Evolutionary conservation across 495 filamentous ascomycete species (phyloP).

Genomic region (Pseudoneurospora amorphoporcata): DNA sequence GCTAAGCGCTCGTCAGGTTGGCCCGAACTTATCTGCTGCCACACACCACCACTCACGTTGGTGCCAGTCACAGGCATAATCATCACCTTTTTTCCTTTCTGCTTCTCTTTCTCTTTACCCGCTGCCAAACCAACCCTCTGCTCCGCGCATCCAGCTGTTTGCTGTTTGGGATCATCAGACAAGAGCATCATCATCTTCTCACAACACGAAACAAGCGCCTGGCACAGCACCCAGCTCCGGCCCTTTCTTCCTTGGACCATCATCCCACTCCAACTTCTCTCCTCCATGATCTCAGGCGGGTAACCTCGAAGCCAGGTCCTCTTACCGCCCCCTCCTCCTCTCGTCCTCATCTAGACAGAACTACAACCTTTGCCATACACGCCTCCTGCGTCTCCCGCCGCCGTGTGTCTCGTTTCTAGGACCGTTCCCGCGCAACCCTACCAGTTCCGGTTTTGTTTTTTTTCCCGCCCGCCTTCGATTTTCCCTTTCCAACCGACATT

Average conservation of each 20-base stretch:
- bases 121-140: slow-evolving; percentile 3
- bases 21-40: slow-evolving; percentile 17
- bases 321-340: slow-evolving; percentile 20
- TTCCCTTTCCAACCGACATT: neutral
- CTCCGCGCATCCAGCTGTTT: neutral
- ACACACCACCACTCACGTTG: slow-evolving; percentile 11
- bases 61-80: neutral
- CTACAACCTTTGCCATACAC: slow-evolving; percentile 3
- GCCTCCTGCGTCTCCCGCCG: slow-evolving; percentile 28
- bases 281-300: slow-evolving; percentile 19
- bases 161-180: neutral
- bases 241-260: neutral
- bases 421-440: slow-evolving; percentile 19
- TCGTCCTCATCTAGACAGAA: slow-evolving; percentile 6
- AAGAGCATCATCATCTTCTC: slow-evolving; percentile 2
- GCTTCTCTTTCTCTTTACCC: slow-evolving; percentile 4
- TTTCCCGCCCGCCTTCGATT: slow-evolving; percentile 15
- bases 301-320: slow-evolving; percentile 10
- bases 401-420: slow-evolving; percentile 19
- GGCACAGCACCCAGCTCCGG: slow-evolving; percentile 6
- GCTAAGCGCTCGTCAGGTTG: slow-evolving; percentile 24
- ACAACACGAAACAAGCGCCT: slow-evolving; percentile 27
- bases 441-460: slow-evolving; percentile 15
- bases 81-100: slow-evolving; percentile 3
- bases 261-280: neutral